Evolutionary conservation across 805 yeast genomes (phyloP), one percentile per base, ranked within the genome.

Genomic region (Hagleromyces aurorensis): DNA sequence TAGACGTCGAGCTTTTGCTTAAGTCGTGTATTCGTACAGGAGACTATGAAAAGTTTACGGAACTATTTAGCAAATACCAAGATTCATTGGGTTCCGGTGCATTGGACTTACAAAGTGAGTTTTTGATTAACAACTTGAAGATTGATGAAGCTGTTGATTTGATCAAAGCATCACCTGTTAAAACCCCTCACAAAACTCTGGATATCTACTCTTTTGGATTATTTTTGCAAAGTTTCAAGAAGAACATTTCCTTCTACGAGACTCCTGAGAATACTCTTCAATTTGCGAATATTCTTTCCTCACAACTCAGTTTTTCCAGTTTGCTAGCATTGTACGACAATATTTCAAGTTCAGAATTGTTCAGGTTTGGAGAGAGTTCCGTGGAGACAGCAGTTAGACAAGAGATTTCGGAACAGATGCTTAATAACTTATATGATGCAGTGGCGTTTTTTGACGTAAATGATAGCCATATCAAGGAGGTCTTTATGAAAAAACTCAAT

Each of bases 21-120:
- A 49, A 48, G 26, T 41, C 52, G 2, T 43, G 39, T 24, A 43
- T 55, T 15, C 37, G 52, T 21, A 24, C 40, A 4, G 54, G 56
- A 4, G 38, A 48, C n/a, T 37, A 33, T 24, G 34, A 36, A 7
- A 25, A 33, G 16, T 55, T 42, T 30, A 34, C 37, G 13, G 14
- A 14, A 7, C 25, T 43, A 11, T 45, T 41, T 16, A 29, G 25
- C 5, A 43, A 43, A 30, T 52, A 32, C 29, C 33, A 36, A 19
- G 33, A 33, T 6, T 29, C 34, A 9, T 26, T 53, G 16, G 34
- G 35, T 3, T 19, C 42, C 1, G 25, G 27, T 9, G 44, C 38
- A 6, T 11, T 32, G 16, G 38, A 43, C 17, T 35, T 48, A 14
- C 40, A 43, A 28, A 40, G 48, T 22, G 55, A 52, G 31, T 45